Evolutionary conservation across 1,284 basidiomycete species (phyloP).

Genomic region (Xerocomus cyaneibrunnescens): DNA sequence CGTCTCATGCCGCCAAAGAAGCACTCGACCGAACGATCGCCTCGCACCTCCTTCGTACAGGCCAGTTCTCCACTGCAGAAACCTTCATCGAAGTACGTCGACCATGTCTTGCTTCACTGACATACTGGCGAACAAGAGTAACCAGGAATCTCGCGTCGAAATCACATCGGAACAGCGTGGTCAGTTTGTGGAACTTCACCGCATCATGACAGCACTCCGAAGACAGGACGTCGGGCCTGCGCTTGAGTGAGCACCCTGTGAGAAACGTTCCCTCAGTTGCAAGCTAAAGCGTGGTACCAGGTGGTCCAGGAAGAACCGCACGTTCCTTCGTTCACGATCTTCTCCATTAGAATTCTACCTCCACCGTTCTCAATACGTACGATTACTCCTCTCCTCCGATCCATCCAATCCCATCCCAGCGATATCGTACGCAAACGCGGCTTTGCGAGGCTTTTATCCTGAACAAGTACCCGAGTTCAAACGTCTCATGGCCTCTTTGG

Average conservation of each 20-base stretch:
- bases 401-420: conserved; percentile 57
- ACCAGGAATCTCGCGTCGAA: conserved; percentile 68
- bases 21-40: conserved; percentile 77
- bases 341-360: conserved; percentile 85
- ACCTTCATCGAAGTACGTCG: conserved; percentile 64
- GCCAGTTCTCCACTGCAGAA: conserved; percentile 73
- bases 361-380: conserved; percentile 84
- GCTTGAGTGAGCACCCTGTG: conserved; percentile 53
- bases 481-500: conserved; percentile 73
- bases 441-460: conserved; percentile 67
- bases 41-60: conserved; percentile 75
- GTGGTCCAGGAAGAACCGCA: conserved; percentile 71
- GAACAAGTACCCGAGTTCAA: conserved; percentile 68
- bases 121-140: conserved; percentile 2
- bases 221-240: conserved; percentile 71
- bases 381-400: conserved; percentile 60
- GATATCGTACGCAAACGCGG: conserved; percentile 71
- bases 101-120: not conserved
- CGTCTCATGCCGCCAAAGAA: conserved; percentile 52
- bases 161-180: conserved; percentile 57
- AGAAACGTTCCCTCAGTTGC: conserved; percentile 3
- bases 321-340: conserved; percentile 63
- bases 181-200: conserved; percentile 72
- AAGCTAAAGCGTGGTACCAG: conserved; percentile 39
- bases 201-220: conserved; percentile 69